Evolutionary conservation across 257 asterid species (phyloP).

Genomic region (Solanum arcanum): DNA sequence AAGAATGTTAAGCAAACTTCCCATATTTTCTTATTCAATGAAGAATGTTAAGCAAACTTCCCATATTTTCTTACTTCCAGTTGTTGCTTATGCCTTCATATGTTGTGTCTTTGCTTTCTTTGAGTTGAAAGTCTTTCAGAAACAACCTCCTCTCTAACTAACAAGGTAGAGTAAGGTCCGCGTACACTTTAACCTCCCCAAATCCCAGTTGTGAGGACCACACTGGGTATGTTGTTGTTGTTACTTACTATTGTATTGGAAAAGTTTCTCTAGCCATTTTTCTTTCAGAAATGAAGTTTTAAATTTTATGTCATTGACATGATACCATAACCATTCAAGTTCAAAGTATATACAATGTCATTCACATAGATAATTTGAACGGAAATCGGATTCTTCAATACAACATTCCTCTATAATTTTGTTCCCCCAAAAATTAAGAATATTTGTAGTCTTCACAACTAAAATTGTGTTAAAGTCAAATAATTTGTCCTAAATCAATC

Average conservation of each 20-base stretch:
- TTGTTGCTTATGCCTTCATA: neutral
- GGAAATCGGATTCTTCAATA: neutral
- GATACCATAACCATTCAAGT: neutral
- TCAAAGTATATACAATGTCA: neutral
- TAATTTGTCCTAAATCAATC: neutral
- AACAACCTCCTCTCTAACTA: neutral
- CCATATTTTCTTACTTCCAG: too few species aligned
- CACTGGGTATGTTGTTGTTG: neutral
- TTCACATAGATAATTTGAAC: neutral
- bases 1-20: neutral
- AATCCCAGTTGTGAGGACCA: neutral
- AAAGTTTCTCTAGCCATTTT: neutral
- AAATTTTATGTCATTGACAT: neutral
- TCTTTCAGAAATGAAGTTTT: neutral
- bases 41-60: neutral
- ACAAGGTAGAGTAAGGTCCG: neutral
- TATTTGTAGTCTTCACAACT: neutral
- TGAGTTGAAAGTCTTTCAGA: neutral
- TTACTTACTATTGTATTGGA: neutral
- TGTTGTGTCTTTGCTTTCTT: neutral
- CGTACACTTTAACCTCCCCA: neutral
- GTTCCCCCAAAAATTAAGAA: neutral
- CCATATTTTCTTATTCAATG: neutral
- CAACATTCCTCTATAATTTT: neutral
- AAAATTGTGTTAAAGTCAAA: neutral